Base-by-base conservation (phyloP, 306 rosid genomes). In the Cicer arietinum region DNA sequence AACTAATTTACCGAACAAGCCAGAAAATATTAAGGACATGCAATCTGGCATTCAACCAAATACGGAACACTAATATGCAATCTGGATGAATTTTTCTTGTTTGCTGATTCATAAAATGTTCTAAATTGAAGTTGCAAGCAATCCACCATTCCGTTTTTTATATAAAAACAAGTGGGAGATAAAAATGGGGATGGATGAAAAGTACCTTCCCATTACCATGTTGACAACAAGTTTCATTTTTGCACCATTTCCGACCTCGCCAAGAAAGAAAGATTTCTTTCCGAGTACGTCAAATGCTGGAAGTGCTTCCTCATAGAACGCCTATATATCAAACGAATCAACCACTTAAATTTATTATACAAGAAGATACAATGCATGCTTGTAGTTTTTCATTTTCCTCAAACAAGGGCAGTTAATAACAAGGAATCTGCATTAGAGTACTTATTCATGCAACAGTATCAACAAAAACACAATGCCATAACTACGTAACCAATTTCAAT, bases 121-220 rank as follows among this genome's bases (percentile, higher is more conserved):
- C 7, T 47, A 41, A 67, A 67, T 43, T 69, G 57, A 67, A 54
- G 44, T 22, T 47, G 12, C 3, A 47, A 25, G 9, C 39, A 6
- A 18, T 43, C 45, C 46, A 43, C 43, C 11, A 16, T 22, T 14
- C 50, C 12, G 7, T 17, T 12, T 14, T 40, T 39, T 22, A 39
- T 14, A 68, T 45, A 11, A 79, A 48, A 41, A 50, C 53, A 12
- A 18, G 51, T 10, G 50, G 56, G 25, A 42, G 58, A 35, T 4
- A 46, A 45, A 10, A 41, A 4, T 1, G 6, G 12, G 57, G 43
- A 30, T 30, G 37, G 77, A 63, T 30, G 52, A 54, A 76, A 64
- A 22, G 41, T 84, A 93, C 98, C 98, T 93, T 73, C 98, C 98
- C 98, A 93, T 93, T 84, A 91, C 86, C 98, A 93, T 93, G 84